These are phyloP conservation scores for Naganishia vaughanmartiniae DNA, from an alignment of 768 basidiomycete genomes.

Conservation along the genomic window DNA sequence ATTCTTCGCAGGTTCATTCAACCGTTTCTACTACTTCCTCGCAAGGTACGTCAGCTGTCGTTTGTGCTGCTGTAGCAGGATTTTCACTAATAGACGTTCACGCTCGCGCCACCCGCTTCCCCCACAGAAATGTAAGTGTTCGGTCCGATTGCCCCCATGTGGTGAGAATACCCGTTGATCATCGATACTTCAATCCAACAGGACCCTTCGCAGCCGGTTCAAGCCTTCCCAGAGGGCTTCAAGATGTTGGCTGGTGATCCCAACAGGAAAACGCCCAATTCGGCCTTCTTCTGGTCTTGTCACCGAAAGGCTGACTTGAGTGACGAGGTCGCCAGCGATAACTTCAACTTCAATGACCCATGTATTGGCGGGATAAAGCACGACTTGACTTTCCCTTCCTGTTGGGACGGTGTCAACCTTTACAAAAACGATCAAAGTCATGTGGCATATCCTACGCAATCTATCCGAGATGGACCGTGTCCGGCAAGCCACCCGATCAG, in stretches of 20 bases:
- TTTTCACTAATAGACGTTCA: neutral
- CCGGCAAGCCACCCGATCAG: constrained; percentile 43
- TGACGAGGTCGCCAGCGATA: constrained; percentile 13
- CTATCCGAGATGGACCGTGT: constrained; percentile 32
- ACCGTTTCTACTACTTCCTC: constrained; percentile 20
- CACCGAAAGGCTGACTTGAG: constrained; percentile 15
- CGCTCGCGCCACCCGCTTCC: neutral
- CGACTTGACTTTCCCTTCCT: constrained; percentile 41
- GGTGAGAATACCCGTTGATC: too few relatives aligned
- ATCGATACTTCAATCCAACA: neutral
- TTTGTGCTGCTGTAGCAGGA: neutral
- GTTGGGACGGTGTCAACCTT: constrained; percentile 50
- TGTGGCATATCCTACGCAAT: constrained; percentile 37
- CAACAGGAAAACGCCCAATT: constrained; percentile 6
- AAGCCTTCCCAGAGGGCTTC: constrained; percentile 40
- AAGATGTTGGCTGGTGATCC: constrained; percentile 41
- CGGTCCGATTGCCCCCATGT: neutral
- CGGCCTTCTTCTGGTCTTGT: neutral
- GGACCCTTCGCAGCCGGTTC: constrained; percentile 20
- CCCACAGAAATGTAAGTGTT: constrained; percentile 5
- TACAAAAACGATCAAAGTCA: constrained; percentile 41
- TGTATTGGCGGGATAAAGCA: constrained; percentile 42
- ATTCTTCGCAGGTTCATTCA: neutral
- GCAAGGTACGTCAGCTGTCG: neutral
- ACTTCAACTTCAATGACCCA: constrained; percentile 39